Conservation (phyloP, 495 filamentous ascomycete species). For the Elasticomyces elasticus region DNA sequence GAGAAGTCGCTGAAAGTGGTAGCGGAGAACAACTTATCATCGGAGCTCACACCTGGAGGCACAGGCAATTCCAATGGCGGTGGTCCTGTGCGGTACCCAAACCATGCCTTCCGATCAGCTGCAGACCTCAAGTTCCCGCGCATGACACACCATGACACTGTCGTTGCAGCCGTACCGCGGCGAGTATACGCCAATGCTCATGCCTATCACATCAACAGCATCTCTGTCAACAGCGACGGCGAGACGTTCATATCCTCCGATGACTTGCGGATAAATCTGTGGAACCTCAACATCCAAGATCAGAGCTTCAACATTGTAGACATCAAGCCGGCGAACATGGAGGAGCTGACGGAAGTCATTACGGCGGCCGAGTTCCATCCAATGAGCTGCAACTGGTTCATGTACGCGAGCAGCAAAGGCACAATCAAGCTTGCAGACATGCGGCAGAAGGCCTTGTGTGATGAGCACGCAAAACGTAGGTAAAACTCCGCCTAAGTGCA, state of each 20-base stretch:
- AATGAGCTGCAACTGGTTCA: slow-evolving; percentile 97
- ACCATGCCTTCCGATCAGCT: slow-evolving; percentile 66
- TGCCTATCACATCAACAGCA: slow-evolving; percentile 99
- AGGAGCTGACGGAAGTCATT: slow-evolving; percentile 97
- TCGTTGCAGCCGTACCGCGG: slow-evolving; percentile 90
- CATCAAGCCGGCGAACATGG: slow-evolving; percentile 99
- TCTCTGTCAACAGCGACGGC: slow-evolving; percentile 97
- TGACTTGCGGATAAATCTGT: slow-evolving; percentile 93
- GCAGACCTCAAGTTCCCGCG: slow-evolving; percentile 82
- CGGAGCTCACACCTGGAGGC: slow-evolving; percentile 76
- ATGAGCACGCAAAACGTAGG: slow-evolving; percentile 90
- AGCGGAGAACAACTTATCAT: slow-evolving; percentile 95
- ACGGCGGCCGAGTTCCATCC: slow-evolving; percentile 98
- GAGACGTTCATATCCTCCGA: slow-evolving; percentile 99
- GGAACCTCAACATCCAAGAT: slow-evolving; percentile 98
- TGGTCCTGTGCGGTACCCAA: slow-evolving; percentile 57
- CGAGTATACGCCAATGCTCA: slow-evolving; percentile 97
- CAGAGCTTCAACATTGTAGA: slow-evolving; percentile 99
- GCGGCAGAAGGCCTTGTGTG: slow-evolving; percentile 90
- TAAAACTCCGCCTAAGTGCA: slow-evolving; percentile 7
- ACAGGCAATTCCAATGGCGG: slow-evolving; percentile 59
- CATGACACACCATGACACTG: slow-evolving; percentile 95
- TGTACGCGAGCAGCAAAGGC: slow-evolving; percentile 98
- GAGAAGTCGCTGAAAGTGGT: slow-evolving; percentile 99
- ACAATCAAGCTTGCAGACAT: slow-evolving; percentile 99